A percentile compares a stretch with the other conserved stretches of the same genome.
Evolutionary conservation across 2,329 filamentous ascomycete species (phyloP).

Genomic region (Diaporthe capsici): DNA sequence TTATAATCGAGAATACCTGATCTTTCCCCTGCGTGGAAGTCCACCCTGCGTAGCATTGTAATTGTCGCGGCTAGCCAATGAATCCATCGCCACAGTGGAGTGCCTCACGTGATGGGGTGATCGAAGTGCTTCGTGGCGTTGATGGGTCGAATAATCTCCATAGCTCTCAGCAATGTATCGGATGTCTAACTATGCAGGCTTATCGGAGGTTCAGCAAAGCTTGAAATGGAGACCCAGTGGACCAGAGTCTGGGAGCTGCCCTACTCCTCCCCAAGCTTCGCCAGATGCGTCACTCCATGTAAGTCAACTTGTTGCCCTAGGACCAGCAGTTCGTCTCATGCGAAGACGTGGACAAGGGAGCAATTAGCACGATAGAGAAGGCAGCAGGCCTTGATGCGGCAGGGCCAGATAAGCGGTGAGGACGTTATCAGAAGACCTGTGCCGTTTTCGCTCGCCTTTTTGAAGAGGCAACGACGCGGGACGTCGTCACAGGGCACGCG

Average conservation of each 20-base stretch:
- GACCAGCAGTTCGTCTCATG: neutral
- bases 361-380: neutral
- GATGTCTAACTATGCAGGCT: too few species aligned
- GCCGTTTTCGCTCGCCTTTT: neutral
- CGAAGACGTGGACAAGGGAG: neutral
- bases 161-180: neutral
- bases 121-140: neutral
- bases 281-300: neutral
- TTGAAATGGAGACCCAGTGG: neutral
- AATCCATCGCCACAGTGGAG: too few species aligned
- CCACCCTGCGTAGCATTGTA: neutral
- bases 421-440: neutral
- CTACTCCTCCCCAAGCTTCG: neutral
- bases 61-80: too few species aligned
- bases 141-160: neutral
- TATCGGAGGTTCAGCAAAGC: neutral
- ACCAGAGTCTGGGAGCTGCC: neutral
- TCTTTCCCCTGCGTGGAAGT: neutral
- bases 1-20: conserved; percentile 29
- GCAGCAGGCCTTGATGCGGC: neutral
- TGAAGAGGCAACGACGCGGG: neutral
- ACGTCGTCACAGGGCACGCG: neutral
- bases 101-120: too few species aligned
- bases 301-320: neutral
- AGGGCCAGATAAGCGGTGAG: neutral